A percentile compares a stretch with the other conserved stretches of the same genome.
Evolutionary conservation across 306 rosid species (phyloP).

Genomic region (Erythrophleum fordii): DNA sequence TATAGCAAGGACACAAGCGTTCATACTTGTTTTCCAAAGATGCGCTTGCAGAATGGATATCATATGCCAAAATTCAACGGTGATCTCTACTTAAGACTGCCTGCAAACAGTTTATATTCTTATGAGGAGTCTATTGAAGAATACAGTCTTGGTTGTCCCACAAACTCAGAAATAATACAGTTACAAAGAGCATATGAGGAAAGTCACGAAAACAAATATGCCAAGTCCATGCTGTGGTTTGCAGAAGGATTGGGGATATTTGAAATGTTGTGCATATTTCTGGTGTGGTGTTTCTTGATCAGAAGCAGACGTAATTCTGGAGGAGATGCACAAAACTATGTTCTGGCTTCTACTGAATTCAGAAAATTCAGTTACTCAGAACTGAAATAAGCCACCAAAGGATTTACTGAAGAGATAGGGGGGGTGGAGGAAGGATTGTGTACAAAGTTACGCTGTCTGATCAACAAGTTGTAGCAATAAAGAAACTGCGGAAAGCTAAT

Average conservation of each 20-base stretch:
- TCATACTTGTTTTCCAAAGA: constrained; percentile 52
- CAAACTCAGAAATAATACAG: neutral
- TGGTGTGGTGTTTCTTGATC: constrained; percentile 39
- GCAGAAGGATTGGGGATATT: constrained; percentile 56
- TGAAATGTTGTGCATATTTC: constrained; percentile 45
- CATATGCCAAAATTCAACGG: constrained; percentile 40
- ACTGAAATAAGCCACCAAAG: constrained; percentile 54
- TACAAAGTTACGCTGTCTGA: constrained; percentile 56
- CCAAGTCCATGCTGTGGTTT: constrained; percentile 48
- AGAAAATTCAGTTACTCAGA: constrained; percentile 56
- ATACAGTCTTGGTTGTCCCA: constrained; percentile 30
- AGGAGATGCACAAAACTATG: constrained; percentile 24
- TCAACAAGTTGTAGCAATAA: constrained; percentile 54
- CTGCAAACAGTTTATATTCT: constrained; percentile 25
- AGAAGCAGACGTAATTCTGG: constrained; percentile 6
- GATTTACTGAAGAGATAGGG: constrained; percentile 62
- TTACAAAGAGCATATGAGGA: constrained; percentile 31
- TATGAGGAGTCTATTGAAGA: constrained; percentile 3
- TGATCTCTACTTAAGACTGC: constrained; percentile 50
- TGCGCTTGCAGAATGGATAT: constrained; percentile 52
- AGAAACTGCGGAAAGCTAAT: constrained; percentile 46
- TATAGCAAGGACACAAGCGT: neutral
- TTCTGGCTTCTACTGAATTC: constrained; percentile 47
- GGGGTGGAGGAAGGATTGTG: constrained; percentile 58
- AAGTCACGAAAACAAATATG: constrained; percentile 12